These are phyloP conservation scores for Graphium sp. DNA, from an alignment of 2,329 filamentous ascomycete genomes.

Conservation along the genomic window DNA sequence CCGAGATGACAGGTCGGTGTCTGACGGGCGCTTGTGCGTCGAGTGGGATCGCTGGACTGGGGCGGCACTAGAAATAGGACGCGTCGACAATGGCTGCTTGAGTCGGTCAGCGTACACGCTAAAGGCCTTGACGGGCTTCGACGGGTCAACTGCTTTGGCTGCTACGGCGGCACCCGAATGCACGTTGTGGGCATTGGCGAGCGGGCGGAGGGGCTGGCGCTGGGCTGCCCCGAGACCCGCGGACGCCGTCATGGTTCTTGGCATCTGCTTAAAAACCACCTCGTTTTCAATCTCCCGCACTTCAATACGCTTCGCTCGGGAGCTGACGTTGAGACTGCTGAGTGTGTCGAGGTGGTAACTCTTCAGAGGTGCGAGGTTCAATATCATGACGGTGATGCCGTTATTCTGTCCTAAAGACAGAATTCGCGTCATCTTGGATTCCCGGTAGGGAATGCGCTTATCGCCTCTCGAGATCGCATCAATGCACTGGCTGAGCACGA, in stretches of 20 bases:
- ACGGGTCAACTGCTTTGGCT: slow-evolving; percentile 30
- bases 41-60: slow-evolving; percentile 15
- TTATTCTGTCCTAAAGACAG: slow-evolving; percentile 87
- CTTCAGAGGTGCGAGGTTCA: slow-evolving; percentile 81
- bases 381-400: slow-evolving; percentile 88
- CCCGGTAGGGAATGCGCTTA: slow-evolving; percentile 74
- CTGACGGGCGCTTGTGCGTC: slow-evolving; percentile 25
- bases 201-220: slow-evolving; percentile 64
- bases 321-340: slow-evolving; percentile 88
- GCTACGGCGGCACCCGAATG: slow-evolving; percentile 37
- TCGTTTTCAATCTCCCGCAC: slow-evolving; percentile 93
- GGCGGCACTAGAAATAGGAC: slow-evolving; percentile 16
- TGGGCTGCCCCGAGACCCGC: slow-evolving; percentile 21
- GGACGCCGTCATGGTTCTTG: slow-evolving; percentile 29
- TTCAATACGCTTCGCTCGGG: slow-evolving; percentile 89
- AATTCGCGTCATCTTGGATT: slow-evolving; percentile 95
- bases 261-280: slow-evolving; percentile 65
- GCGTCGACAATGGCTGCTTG: slow-evolving; percentile 22
- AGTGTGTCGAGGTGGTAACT: slow-evolving; percentile 89
- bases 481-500: slow-evolving; percentile 86
- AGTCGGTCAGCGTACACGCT: slow-evolving; percentile 68
- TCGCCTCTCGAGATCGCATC: slow-evolving; percentile 72
- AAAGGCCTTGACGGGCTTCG: slow-evolving; percentile 70
- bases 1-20: slow-evolving; percentile 16
- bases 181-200: slow-evolving; percentile 60